Conservation (phyloP, 176 grass and related monocot species). For the Panicum miliaceum region DNA sequence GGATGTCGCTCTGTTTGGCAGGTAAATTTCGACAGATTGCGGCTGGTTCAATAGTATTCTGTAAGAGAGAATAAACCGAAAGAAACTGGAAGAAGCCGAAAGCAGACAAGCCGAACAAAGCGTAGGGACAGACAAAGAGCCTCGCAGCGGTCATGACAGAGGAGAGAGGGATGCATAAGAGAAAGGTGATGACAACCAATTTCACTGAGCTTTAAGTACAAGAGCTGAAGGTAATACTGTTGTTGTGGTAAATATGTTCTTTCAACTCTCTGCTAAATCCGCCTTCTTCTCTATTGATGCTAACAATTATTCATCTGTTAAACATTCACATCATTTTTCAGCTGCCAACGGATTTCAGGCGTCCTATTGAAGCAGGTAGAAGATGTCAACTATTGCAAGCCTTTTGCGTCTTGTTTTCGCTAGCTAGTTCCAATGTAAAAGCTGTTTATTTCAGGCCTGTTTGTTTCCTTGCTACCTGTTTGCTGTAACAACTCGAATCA, state of each 20-base stretch:
- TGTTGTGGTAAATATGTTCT: too few species aligned
- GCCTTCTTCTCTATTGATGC: background rate
- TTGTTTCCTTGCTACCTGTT: slow-evolving; percentile 1
- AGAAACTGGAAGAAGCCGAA: slow-evolving; percentile 41
- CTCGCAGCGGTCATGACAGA: slow-evolving; percentile 43
- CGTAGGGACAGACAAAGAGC: too few species aligned
- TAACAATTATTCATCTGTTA: background rate
- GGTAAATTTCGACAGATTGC: too few species aligned
- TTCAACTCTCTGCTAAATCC: background rate
- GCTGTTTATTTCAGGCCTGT: background rate
- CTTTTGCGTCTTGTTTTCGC: background rate
- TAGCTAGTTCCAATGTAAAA: background rate
- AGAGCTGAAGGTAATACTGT: slow-evolving; percentile 16
- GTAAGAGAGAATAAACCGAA: too few species aligned
- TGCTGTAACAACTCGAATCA: slow-evolving; percentile 26
- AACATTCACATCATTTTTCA: slow-evolving; percentile 13
- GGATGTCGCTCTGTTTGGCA: too few species aligned
- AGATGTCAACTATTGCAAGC: background rate
- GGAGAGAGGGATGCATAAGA: slow-evolving; percentile 67
- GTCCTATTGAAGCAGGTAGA: background rate
- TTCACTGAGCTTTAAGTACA: slow-evolving; percentile 48
- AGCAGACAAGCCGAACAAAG: background rate
- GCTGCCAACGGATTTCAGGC: background rate
- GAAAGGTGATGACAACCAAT: slow-evolving; percentile 50
- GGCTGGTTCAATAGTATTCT: slow-evolving; percentile 52